Evolutionary conservation across 352 stramenopile species (phyloP).

Genomic region (Pythium folliculosum): DNA sequence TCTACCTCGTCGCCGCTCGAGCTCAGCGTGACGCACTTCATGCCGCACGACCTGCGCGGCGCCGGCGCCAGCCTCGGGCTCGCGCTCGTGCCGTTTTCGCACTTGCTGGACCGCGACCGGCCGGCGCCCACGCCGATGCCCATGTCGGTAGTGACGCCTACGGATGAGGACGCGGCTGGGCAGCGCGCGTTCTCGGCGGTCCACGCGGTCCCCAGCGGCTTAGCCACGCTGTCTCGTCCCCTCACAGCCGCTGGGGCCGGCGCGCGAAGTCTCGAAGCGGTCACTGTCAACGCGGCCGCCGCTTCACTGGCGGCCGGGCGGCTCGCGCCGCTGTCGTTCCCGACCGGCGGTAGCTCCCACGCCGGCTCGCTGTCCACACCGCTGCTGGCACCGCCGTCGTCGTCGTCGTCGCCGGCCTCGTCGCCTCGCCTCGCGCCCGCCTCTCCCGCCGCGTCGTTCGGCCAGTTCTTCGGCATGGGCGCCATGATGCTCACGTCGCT

Average conservation of each 20-base stretch:
- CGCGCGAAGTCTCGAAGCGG: no score
- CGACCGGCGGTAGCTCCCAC: background rate
- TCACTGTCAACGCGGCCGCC: no score
- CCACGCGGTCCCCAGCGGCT: background rate
- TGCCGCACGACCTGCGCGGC: slow-evolving; percentile 45
- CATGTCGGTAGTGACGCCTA: no score
- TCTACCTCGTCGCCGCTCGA: slow-evolving; percentile 1
- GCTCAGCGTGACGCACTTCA: slow-evolving; percentile 43
- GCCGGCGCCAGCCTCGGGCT: slow-evolving; percentile 59
- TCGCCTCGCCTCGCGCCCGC: background rate
- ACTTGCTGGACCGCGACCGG: slow-evolving; percentile 51
- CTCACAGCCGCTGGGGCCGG: background rate
- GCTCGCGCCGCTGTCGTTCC: slow-evolving; percentile 11
- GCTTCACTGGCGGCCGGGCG: slow-evolving; percentile 15
- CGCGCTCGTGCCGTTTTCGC: slow-evolving; percentile 59
- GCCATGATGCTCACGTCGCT: slow-evolving; percentile 39
- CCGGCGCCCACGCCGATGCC: background rate
- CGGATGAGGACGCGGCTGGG: background rate
- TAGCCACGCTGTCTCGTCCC: background rate
- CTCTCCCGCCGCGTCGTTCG: background rate
- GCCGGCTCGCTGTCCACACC: background rate
- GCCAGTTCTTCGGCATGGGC: slow-evolving; percentile 13
- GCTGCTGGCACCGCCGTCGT: background rate
- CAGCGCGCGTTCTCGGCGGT: slow-evolving; percentile 1
- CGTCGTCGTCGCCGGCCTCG: background rate